A percentile compares a stretch with the other conserved stretches of the same genome.
These are phyloP conservation scores for Harringtonia lauricola DNA, from an alignment of 2,329 filamentous ascomycete genomes.

Conservation along the genomic window DNA sequence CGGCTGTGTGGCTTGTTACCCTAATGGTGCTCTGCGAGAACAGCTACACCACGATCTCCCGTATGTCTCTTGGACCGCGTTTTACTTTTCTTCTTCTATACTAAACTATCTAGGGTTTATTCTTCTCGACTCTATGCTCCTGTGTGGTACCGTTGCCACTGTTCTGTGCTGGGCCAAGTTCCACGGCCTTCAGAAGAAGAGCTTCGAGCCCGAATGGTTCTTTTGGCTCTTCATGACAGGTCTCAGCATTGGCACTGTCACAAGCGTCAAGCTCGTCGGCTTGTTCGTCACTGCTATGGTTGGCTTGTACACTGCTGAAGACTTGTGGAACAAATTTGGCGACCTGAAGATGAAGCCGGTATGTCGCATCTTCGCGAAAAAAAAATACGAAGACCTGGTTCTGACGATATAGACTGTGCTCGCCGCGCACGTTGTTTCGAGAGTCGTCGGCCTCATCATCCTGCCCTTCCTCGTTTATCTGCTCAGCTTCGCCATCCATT, in stretches of 20 bases:
- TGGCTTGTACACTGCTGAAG: slow-evolving; percentile 89
- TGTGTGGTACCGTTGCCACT: slow-evolving; percentile 97
- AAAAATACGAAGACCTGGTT: background rate
- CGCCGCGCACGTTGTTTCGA: slow-evolving; percentile 65
- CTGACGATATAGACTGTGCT: slow-evolving; percentile 27
- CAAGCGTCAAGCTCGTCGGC: slow-evolving; percentile 97
- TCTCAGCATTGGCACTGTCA: slow-evolving; percentile 92
- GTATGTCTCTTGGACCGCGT: slow-evolving; percentile 23
- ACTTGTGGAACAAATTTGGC: slow-evolving; percentile 97
- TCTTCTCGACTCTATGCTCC: slow-evolving; percentile 93
- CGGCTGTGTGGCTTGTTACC: slow-evolving; percentile 88
- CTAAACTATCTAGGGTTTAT: slow-evolving; percentile 51
- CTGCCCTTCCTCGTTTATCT: slow-evolving; percentile 88
- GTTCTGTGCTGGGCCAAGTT: slow-evolving; percentile 97
- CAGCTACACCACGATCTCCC: slow-evolving; percentile 97
- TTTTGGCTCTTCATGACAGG: slow-evolving; percentile 90
- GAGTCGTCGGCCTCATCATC: slow-evolving; percentile 78
- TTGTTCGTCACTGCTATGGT: slow-evolving; percentile 93
- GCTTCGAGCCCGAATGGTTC: slow-evolving; percentile 88
- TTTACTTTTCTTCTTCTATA: background rate
- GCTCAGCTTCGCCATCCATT: slow-evolving; percentile 91
- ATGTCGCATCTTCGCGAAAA: slow-evolving; percentile 18
- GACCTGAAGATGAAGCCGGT: slow-evolving; percentile 83
- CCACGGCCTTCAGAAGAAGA: slow-evolving; percentile 74
- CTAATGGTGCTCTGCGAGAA: slow-evolving; percentile 98